Conservation (phyloP, 352 stramenopile genomes). For the Lagenidium sp. region DNA sequence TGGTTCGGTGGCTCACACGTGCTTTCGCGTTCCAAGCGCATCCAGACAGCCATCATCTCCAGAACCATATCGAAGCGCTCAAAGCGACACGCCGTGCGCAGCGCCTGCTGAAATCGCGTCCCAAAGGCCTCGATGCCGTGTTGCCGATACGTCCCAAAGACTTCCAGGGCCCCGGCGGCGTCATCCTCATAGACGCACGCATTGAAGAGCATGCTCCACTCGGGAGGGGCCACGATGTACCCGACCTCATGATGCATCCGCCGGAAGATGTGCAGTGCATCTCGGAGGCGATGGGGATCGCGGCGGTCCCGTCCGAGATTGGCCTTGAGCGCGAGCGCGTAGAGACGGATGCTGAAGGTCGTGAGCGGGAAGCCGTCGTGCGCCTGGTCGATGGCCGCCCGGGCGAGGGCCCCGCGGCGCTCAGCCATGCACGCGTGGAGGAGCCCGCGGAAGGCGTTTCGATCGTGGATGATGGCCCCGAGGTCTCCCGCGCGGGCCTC, state of each 20-base stretch:
- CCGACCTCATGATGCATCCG: conserved; percentile 21
- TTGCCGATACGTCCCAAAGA: conserved; percentile 30
- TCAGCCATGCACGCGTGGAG: conserved; percentile 3
- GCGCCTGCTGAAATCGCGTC: conserved; percentile 24
- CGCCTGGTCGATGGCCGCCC: conserved; percentile 1
- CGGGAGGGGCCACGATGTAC: conserved; percentile 28
- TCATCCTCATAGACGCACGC: conserved; percentile 27
- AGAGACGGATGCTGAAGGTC: conserved; percentile 1
- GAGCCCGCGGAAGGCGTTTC: conserved; percentile 1
- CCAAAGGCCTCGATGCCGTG: conserved; percentile 31
- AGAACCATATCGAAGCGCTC: conserved; percentile 22
- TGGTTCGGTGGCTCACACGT: conserved; percentile 4
- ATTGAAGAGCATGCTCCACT: conserved; percentile 40
- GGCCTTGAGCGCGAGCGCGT: conserved; percentile 3
- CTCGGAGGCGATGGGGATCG: conserved; percentile 6
- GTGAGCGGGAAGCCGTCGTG: background rate
- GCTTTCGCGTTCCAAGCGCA: conserved; percentile 3
- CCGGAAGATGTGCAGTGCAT: conserved; percentile 25
- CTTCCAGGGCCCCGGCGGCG: conserved; percentile 20
- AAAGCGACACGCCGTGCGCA: conserved; percentile 21
- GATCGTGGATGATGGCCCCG: conserved; percentile 1
- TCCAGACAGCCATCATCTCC: conserved; percentile 25
- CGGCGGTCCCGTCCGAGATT: conserved; percentile 1
- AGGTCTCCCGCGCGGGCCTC: background rate
- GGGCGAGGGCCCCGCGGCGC: background rate